Evolutionary conservation across 1,284 basidiomycete species (phyloP).

Genomic region (Anthracocystis panici-leucophaei): DNA sequence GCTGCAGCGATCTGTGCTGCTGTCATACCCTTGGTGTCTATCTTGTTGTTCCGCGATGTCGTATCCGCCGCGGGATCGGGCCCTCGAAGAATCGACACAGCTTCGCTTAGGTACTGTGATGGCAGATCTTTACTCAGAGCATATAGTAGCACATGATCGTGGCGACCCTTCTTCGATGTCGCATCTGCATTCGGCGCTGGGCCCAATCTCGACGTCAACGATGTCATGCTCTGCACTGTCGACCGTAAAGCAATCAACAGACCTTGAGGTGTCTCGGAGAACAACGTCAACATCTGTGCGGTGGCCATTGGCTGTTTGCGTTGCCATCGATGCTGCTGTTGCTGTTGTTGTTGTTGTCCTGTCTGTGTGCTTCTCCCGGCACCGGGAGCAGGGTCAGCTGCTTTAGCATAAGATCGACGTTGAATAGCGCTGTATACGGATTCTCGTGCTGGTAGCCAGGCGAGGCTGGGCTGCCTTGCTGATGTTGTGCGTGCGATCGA

Average conservation of each 20-base stretch:
- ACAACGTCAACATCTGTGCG: conserved; percentile 56
- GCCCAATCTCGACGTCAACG: conserved; percentile 28
- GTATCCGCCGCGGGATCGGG: conserved; percentile 14
- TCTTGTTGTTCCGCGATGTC: background rate
- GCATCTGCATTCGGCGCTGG: conserved; percentile 22
- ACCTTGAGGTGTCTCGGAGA: conserved; percentile 49
- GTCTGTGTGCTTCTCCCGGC: conserved; percentile 1
- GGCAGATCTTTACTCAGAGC: conserved; percentile 60
- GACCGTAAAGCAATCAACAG: conserved; percentile 53
- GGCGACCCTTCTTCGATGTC: conserved; percentile 10
- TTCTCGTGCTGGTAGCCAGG: background rate
- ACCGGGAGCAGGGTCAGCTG: conserved; percentile 18
- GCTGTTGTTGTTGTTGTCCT: conserved; percentile 2
- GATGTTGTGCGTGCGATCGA: conserved; percentile 22
- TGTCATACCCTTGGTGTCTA: conserved; percentile 16
- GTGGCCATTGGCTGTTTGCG: conserved; percentile 53
- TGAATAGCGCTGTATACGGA: conserved; percentile 8
- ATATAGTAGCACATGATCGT: conserved; percentile 55
- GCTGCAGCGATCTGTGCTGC: conserved; percentile 33
- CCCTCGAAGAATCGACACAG: conserved; percentile 49
- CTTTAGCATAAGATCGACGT: conserved; percentile 28
- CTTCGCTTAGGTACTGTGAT: conserved; percentile 39
- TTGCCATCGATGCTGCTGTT: conserved; percentile 47
- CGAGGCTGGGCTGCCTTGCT: conserved; percentile 12
- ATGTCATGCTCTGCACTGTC: conserved; percentile 51